Evolutionary conservation across 164 flowering plant species (phyloP).

Genomic region (Aristolochia contorta): DNA sequence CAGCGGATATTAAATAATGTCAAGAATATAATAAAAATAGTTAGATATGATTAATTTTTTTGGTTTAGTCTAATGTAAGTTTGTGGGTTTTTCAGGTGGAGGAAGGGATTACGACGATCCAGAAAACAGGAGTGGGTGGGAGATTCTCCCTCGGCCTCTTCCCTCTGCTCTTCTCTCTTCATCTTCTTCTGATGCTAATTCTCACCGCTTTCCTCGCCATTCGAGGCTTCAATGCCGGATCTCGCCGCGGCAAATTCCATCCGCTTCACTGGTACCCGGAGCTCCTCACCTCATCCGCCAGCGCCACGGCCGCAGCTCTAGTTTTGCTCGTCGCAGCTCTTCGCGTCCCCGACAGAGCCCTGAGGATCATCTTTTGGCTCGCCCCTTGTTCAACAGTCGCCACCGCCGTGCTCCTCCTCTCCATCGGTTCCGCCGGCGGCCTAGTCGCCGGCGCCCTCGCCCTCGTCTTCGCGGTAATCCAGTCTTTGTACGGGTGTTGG

Average conservation of each 20-base stretch:
- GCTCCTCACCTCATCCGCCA: constrained; percentile 26
- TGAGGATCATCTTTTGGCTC: constrained; percentile 41
- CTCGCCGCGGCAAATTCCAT: constrained; percentile 16
- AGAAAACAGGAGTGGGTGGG: constrained; percentile 5
- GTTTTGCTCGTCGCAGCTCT: constrained; percentile 26
- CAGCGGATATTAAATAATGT: too few species aligned
- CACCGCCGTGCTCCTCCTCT: constrained; percentile 30
- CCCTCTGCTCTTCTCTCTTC: constrained; percentile 25
- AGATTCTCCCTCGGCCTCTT: constrained; percentile 14
- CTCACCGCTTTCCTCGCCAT: constrained; percentile 28
- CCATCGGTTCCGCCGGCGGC: constrained; percentile 22
- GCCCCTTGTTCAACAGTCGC: constrained; percentile 37
- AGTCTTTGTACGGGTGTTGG: constrained; percentile 49
- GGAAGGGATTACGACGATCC: constrained; percentile 6
- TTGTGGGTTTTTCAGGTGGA: constrained; percentile 13
- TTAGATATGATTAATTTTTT: too few species aligned
- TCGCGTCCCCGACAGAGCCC: constrained; percentile 22
- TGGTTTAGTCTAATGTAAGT: too few species aligned
- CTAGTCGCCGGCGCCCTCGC: constrained; percentile 20
- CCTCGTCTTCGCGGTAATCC: constrained; percentile 25
- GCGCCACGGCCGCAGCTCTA: constrained; percentile 23
- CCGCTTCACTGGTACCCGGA: constrained; percentile 43
- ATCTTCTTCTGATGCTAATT: constrained; percentile 22
- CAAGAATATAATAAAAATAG: too few species aligned
- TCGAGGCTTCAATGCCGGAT: constrained; percentile 15